Evolutionary conservation across 768 basidiomycete species (phyloP).

Genomic region (Serendipita indica): DNA sequence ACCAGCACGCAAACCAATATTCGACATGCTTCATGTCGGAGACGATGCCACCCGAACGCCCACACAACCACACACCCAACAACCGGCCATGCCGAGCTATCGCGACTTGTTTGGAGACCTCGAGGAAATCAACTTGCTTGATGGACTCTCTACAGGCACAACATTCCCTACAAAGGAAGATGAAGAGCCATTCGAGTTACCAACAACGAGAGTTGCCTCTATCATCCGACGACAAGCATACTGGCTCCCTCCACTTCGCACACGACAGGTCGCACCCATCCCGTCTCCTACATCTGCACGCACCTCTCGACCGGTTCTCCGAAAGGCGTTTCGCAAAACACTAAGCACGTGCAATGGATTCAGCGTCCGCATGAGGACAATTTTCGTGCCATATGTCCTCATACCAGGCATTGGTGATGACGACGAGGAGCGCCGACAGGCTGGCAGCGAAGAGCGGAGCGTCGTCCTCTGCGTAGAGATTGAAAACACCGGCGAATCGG

Average conservation of each 20-base stretch:
- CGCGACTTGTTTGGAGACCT: conserved; percentile 31
- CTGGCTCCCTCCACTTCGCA: conserved; percentile 29
- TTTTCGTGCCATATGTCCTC: conserved; percentile 75
- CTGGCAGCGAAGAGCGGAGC: conserved; percentile 58
- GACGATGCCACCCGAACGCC: conserved; percentile 17
- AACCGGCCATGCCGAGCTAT: conserved; percentile 23
- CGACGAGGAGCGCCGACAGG: conserved; percentile 18
- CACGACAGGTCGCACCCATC: conserved; percentile 38
- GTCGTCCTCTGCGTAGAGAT: conserved; percentile 86
- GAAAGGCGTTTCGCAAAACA: conserved; percentile 74
- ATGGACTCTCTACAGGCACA: conserved; percentile 52
- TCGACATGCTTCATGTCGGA: conserved; percentile 10
- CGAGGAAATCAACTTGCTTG: conserved; percentile 53
- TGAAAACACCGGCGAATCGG: conserved; percentile 62
- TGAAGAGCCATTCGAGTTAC: conserved; percentile 32
- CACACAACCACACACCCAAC: conserved; percentile 22
- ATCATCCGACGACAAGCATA: conserved; percentile 53
- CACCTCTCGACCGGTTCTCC: conserved; percentile 46
- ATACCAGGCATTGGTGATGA: conserved; percentile 26
- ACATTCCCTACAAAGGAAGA: conserved; percentile 26
- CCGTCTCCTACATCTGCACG: conserved; percentile 20
- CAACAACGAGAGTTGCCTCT: conserved; percentile 56
- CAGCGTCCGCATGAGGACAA: conserved; percentile 84
- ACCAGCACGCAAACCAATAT: conserved; percentile 25
- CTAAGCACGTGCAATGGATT: conserved; percentile 70